Conservation (phyloP, 371 early-diverging fungal species). For the Entomophthora muscae region DNA sequence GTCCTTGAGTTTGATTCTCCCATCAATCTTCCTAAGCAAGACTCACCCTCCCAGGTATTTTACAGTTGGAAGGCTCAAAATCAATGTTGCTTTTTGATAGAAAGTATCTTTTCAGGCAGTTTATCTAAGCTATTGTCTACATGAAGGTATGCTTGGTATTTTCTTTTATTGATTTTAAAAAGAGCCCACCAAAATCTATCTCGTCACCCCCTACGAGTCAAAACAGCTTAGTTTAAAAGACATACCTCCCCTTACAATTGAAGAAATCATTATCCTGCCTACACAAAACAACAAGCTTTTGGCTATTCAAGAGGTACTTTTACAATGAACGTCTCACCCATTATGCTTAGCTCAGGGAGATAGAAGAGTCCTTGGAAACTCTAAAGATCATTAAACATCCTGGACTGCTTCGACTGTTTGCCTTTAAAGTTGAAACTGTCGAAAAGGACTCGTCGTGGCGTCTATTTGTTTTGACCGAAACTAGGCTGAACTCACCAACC, state of each 20-base stretch:
- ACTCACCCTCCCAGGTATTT: neutral
- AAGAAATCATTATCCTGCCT: neutral
- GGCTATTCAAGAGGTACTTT: neutral
- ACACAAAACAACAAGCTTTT: neutral
- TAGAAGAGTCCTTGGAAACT: slow-evolving; percentile 2
- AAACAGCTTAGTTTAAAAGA: neutral
- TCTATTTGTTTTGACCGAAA: neutral
- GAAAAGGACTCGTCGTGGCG: neutral
- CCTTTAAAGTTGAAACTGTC: slow-evolving; percentile 1
- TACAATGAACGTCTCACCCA: no score
- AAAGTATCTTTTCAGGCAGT: neutral
- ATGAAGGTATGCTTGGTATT: neutral
- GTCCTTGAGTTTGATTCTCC: slow-evolving; percentile 6
- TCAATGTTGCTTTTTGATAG: neutral
- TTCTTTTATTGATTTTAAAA: no score
- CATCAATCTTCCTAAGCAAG: neutral
- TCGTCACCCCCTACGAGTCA: neutral
- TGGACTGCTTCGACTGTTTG: neutral
- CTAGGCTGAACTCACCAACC: neutral
- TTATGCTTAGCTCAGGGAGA: neutral
- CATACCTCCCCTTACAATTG: neutral
- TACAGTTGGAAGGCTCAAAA: neutral
- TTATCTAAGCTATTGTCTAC: neutral
- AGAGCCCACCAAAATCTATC: neutral
- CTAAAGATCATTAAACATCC: slow-evolving; percentile 2